Evolutionary conservation across 164 flowering plant species (phyloP).

Genomic region (Taxillus chinensis): DNA sequence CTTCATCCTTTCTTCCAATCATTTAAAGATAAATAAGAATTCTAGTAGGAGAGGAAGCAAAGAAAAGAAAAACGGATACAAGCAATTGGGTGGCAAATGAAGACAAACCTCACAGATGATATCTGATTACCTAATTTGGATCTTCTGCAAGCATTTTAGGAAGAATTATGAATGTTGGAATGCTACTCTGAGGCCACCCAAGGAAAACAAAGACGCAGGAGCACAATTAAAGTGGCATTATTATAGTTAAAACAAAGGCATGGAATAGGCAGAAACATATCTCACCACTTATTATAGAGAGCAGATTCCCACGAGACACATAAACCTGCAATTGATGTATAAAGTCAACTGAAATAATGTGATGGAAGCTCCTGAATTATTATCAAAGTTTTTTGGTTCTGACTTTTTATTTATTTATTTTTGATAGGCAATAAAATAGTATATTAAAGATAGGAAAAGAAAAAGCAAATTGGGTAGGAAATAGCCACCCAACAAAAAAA

Average conservation of each 20-base stretch:
- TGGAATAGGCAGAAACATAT: not conserved
- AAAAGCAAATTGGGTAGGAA: too few species aligned
- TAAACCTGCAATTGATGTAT: slow-evolving; percentile 49
- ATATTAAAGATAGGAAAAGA: too few species aligned
- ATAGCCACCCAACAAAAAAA: too few species aligned
- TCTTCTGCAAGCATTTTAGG: slow-evolving; percentile 48
- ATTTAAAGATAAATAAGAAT: slow-evolving; percentile 26
- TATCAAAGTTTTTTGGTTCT: too few species aligned
- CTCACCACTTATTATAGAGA: slow-evolving; percentile 75
- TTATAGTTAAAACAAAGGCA: not conserved
- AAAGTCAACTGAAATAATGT: not conserved
- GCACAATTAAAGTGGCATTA: too few species aligned
- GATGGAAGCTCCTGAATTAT: not conserved
- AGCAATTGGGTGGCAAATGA: not conserved
- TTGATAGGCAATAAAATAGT: too few species aligned
- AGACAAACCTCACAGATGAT: slow-evolving; percentile 69
- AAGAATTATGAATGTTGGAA: slow-evolving; percentile 71
- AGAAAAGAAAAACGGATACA: not conserved
- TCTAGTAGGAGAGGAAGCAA: not conserved
- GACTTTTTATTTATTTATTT: too few species aligned
- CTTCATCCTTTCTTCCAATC: slow-evolving; percentile 92
- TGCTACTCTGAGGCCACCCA: slow-evolving; percentile 80
- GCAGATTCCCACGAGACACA: slow-evolving; percentile 72
- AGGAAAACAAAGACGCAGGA: not conserved
- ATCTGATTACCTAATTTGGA: slow-evolving; percentile 70